A percentile compares a stretch with the other conserved stretches of the same genome.
phyloP scores from a whole-genome alignment of 495 filamentous ascomycete genomes.

The Penicillium waksmanii region DNA sequence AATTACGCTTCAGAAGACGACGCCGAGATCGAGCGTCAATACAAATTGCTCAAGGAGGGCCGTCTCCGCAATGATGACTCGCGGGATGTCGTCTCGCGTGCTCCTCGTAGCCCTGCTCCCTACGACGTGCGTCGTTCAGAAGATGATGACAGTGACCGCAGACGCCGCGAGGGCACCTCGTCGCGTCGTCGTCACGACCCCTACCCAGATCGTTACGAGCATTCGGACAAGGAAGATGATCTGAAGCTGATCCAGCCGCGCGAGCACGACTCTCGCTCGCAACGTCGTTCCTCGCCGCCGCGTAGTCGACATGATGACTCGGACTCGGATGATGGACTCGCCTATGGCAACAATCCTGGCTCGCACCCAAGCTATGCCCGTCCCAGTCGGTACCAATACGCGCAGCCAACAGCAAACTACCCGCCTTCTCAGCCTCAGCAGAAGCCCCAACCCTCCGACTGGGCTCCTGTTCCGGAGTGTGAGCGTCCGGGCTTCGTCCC shows the following conservation, averaged over 20 bases:
- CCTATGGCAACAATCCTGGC: constrained; percentile 43
- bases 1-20: constrained; percentile 33
- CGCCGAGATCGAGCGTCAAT: constrained; percentile 36
- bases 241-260: constrained; percentile 16
- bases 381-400: constrained; percentile 55
- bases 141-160: constrained; percentile 46
- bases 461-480: constrained; percentile 45
- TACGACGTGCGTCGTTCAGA: constrained; percentile 49
- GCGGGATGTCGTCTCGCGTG: constrained; percentile 17
- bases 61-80: constrained; percentile 14
- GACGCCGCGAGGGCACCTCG: constrained; percentile 32
- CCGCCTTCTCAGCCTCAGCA: constrained; percentile 27
- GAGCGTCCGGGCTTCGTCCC: constrained; percentile 48
- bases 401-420: constrained; percentile 40
- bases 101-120: constrained; percentile 47
- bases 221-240: constrained; percentile 38
- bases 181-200: constrained; percentile 33
- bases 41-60: constrained; percentile 27
- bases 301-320: constrained; percentile 38
- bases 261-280: constrained; percentile 26
- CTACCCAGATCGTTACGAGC: constrained; percentile 40
- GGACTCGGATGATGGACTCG: constrained; percentile 46
- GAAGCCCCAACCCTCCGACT: constrained; percentile 29
- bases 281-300: constrained; percentile 30
- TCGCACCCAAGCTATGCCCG: constrained; percentile 52